These are phyloP conservation scores for Alternaria sp. DNA, from an alignment of 2,329 filamentous ascomycete species.

Conservation along the genomic window DNA sequence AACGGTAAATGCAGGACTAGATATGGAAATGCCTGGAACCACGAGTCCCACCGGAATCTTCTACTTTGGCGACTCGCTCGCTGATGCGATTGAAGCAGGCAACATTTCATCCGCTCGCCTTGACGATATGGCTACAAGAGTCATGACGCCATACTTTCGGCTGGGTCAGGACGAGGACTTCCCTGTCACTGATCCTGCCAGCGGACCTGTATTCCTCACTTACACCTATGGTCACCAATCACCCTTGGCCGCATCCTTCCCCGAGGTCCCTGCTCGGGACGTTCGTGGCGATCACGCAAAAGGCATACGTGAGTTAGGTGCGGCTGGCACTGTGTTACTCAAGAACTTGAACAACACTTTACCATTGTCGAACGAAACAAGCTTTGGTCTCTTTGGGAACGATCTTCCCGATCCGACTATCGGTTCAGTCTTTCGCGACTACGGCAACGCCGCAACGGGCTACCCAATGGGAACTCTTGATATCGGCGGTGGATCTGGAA, in stretches of 20 bases:
- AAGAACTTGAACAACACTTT: slow-evolving; percentile 60
- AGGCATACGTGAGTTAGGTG: slow-evolving; percentile 51
- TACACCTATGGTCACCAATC: too few species aligned
- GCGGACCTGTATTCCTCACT: too few species aligned
- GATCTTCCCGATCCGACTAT: slow-evolving; percentile 58
- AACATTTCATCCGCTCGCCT: slow-evolving; percentile 35
- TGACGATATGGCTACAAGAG: slow-evolving; percentile 57
- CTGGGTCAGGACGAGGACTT: slow-evolving; percentile 51
- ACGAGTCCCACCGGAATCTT: too few species aligned
- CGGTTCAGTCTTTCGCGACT: slow-evolving; percentile 48
- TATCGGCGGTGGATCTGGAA: slow-evolving; percentile 54
- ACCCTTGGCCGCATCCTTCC: too few species aligned
- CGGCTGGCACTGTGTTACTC: slow-evolving; percentile 53
- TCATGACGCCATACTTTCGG: slow-evolving; percentile 57
- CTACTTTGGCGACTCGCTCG: too few species aligned
- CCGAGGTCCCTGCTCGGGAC: too few species aligned
- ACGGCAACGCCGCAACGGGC: slow-evolving; percentile 15
- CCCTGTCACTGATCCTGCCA: slow-evolving; percentile 18
- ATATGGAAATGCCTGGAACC: slow-evolving; percentile 57
- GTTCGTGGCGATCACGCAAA: too few species aligned
- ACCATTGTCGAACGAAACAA: slow-evolving; percentile 57
- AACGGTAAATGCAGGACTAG: slow-evolving; percentile 57
- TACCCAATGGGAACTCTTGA: slow-evolving; percentile 56
- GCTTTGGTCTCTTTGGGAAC: slow-evolving; percentile 60
- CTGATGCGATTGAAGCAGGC: too few species aligned